Conservation (phyloP, 129 eudicot species). For the Heracleum sosnowskyi region DNA sequence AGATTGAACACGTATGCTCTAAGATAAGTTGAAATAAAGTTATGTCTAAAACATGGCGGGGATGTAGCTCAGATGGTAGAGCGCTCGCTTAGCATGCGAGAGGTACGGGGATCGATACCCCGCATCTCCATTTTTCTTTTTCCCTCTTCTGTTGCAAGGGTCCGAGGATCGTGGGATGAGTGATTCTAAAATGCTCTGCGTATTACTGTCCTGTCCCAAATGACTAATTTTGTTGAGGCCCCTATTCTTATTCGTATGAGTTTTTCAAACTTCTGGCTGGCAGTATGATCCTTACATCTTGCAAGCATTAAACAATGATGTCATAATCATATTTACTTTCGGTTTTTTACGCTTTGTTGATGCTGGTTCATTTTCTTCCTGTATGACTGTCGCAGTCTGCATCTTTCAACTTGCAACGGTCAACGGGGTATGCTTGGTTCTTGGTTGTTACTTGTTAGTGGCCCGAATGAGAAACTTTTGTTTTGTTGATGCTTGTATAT, state of each 20-base stretch:
- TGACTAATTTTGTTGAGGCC: neutral
- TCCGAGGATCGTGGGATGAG: too few relatives aligned
- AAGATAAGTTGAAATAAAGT: neutral
- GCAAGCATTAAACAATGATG: neutral
- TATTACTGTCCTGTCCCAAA: too few relatives aligned
- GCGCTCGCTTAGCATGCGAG: conserved; percentile 70
- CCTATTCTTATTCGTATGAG: too few relatives aligned
- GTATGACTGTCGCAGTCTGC: too few relatives aligned
- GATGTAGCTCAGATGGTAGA: conserved; percentile 70
- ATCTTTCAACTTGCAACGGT: too few relatives aligned
- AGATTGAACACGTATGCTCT: neutral
- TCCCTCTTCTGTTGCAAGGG: too few relatives aligned
- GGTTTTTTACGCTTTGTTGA: neutral
- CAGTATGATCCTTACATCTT: neutral
- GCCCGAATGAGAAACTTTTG: too few relatives aligned
- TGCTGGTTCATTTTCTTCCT: neutral
- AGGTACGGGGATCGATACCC: conserved; percentile 60
- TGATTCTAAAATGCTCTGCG: too few relatives aligned
- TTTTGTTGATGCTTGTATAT: too few relatives aligned
- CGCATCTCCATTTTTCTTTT: conserved; percentile 36
- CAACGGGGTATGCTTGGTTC: neutral
- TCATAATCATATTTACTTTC: too few relatives aligned
- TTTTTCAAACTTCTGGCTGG: neutral
- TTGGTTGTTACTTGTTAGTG: neutral
- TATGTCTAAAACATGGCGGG: too few relatives aligned